Conservation (phyloP, 2,329 filamentous ascomycete species). For the Macroventuria anomochaeta region DNA sequence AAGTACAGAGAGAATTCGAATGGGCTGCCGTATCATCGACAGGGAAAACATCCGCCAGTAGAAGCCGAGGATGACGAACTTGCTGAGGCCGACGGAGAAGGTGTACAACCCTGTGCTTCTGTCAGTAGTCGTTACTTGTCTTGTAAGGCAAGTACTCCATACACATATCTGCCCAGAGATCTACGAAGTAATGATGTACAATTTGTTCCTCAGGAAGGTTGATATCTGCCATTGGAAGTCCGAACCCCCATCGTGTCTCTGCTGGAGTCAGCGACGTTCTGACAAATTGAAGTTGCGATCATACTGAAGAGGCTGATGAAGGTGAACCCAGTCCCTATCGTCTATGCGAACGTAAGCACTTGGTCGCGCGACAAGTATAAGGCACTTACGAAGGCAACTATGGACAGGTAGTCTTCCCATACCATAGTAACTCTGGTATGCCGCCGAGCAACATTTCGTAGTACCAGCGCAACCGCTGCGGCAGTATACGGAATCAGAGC, state of each 20-base stretch:
- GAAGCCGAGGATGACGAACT: constrained; percentile 32
- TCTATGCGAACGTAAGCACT: constrained; percentile 15
- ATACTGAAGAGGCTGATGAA: constrained; percentile 34
- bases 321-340: constrained; percentile 27
- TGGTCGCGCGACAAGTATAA: background rate
- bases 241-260: constrained; percentile 37
- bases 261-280: constrained; percentile 7
- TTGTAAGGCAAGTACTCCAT: background rate
- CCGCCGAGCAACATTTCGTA: constrained; percentile 24
- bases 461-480: constrained; percentile 25
- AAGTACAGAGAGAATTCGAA: constrained; percentile 22
- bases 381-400: constrained; percentile 29
- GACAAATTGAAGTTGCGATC: background rate
- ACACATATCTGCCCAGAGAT: constrained; percentile 34
- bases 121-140: background rate
- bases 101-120: constrained; percentile 26
- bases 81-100: constrained; percentile 31
- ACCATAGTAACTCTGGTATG: constrained; percentile 22
- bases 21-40: constrained; percentile 29
- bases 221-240: constrained; percentile 23
- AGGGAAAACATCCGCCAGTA: constrained; percentile 32
- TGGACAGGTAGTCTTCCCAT: constrained; percentile 33
- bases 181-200: constrained; percentile 26
- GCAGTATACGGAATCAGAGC: constrained; percentile 29
- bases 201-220: constrained; percentile 21